A percentile compares a stretch with the other conserved stretches of the same genome.
Evolutionary conservation across 73 alveolate species (phyloP).

Genomic region (Paramecium caudatum): DNA sequence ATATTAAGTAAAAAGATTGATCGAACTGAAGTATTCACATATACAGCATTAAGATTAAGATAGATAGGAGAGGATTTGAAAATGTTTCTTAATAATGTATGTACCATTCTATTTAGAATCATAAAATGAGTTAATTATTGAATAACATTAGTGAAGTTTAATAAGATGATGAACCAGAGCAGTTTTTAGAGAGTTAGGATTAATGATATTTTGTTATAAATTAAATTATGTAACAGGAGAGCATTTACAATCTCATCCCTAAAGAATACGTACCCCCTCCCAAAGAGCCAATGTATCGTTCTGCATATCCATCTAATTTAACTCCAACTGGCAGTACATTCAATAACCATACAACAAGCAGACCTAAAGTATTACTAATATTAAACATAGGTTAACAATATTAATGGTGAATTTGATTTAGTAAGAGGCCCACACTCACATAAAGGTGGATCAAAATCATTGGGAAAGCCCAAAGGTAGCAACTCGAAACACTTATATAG

Average conservation of each 20-base stretch:
- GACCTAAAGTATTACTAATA: slow-evolving; percentile 82
- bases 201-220: not conserved
- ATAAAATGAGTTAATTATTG: slow-evolving; percentile 7
- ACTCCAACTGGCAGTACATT: slow-evolving; percentile 97
- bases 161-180: not conserved
- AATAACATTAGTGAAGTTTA: slow-evolving; percentile 35
- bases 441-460: slow-evolving; percentile 79
- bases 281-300: slow-evolving; percentile 87
- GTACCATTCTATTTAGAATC: not conserved
- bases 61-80: not conserved
- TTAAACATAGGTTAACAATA: slow-evolving; percentile 41
- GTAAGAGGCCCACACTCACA: slow-evolving; percentile 83
- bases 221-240: slow-evolving; percentile 90
- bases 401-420: slow-evolving; percentile 81
- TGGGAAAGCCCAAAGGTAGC: slow-evolving; percentile 89
- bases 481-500: not conserved
- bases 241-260: slow-evolving; percentile 96
- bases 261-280: slow-evolving; percentile 93
- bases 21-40: slow-evolving; percentile 69
- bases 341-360: slow-evolving; percentile 88
- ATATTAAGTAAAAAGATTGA: slow-evolving; percentile 75
- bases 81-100: not conserved
- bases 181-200: slow-evolving; percentile 21
- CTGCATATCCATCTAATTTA: slow-evolving; percentile 85
- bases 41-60: slow-evolving; percentile 76